Base-by-base conservation (phyloP, 108 stramenopile genomes). In the Heterococcus sp. region DNA sequence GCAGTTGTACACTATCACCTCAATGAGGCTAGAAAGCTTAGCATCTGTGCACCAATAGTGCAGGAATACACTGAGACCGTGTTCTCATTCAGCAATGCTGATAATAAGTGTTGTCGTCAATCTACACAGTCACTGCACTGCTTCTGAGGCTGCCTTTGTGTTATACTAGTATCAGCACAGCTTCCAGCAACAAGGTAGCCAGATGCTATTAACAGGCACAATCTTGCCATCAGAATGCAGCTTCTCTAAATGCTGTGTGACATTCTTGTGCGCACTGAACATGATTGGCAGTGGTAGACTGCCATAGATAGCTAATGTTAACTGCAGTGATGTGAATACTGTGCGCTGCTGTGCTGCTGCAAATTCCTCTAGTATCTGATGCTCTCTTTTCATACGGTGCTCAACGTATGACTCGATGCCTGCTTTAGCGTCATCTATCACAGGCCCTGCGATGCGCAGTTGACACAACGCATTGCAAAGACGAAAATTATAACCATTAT, bases 221-320 rank as follows among this genome's bases (percentile, higher is more conserved):
- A 36, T 72, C 14, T 8, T 35, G 37, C 79, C 79, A 33, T 81
- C 79, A 1, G 30, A 3, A 5, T 32, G 11, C 64, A 81, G 79
- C 72, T 81, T 81, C 28, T 37, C 37, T 66, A 81, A 32, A 72
- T 81, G 79, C 63, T 81, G 79, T n/a, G 37, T 14, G n/a, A 81
- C 72, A 39, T 81, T 81, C 72, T 66, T 38, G 37, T 81, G 79
- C 3, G 79, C 79, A 29, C 71, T 72, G 31, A 81, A 37, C 0
- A 81, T 30, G 27, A 81, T 28, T 37, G 72, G 68, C 32, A 81
- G 21, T 3, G 79, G 30, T 0, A 81, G 37, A 3, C 21, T 14
- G 37, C 79, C 79, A 38, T 81, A 73, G 3, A 81, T 72, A 35
- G 37, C 66, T n/a, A 29, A 39, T 28, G 72, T 81, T 11, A 81